Base-by-base conservation (phyloP, 108 stramenopile species). In the Bacterosira constricta region DNA sequence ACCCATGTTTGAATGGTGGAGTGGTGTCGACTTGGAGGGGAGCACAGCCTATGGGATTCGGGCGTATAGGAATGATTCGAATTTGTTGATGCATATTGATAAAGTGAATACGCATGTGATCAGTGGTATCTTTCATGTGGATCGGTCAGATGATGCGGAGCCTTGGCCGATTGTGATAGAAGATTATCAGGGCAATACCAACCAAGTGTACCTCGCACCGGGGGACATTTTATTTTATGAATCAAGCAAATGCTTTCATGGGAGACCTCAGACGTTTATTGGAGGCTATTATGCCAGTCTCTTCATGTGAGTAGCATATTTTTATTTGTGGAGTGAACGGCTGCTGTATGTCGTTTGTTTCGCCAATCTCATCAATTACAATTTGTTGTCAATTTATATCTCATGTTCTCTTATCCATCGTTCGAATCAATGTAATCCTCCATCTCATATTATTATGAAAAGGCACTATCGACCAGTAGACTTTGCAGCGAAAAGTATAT, bases 121-220 rank as follows among this genome's bases (percentile, higher is more conserved):
- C 25, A 79, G 80, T n/a, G 87, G 80, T 37, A 96, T 96, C 50
- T 82, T 89, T 29, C 92, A 96, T 63, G 86, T 96, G 37, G 95
- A 88, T 47, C 84, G 82, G n/a, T 79, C 74, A 6, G 90, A 86
- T 9, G 89, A 90, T 49, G 81, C 84, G 3, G 85, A 88, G 50
- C 86, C 86, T 13, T 94, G 90, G 93, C 89, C 88, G 13, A 83
- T 87, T 56, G 82, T 88, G 2, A 82, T 87, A 39, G 86, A 87
- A 76, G 83, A 77, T 58, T 83, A 80, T 67, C 65, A 80, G 6
- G 86, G 86, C 0, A 82, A 80, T 54, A 70, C 66, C 18, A 77
- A 83, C 58, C 66, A 78, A 57, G 76, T 87, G 4, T 77, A 71
- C 29, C 64, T 90, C 35, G 70, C 81, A 39, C 66, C 77, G 21